Conservation (phyloP, 2,329 filamentous ascomycete species). For the Leptographium lundbergii region DNA sequence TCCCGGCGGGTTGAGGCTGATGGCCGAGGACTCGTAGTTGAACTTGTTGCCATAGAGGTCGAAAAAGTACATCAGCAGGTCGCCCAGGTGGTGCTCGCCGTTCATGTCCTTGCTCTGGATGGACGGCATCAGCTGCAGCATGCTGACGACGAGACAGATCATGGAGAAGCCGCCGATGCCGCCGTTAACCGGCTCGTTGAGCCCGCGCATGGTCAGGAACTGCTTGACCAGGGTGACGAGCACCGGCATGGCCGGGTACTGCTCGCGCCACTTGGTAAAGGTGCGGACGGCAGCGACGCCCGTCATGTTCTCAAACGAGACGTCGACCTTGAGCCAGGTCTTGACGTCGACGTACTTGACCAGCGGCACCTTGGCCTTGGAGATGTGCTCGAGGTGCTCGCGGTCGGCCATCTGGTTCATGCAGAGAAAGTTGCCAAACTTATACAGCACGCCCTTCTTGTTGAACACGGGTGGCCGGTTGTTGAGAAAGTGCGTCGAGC, state of each 20-base stretch:
- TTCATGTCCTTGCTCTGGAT: conserved; percentile 47
- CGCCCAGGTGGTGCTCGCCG: conserved; percentile 57
- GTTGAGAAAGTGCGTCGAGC: conserved; percentile 45
- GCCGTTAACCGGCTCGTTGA: conserved; percentile 85
- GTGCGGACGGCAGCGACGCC: conserved; percentile 71
- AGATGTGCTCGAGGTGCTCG: conserved; percentile 53
- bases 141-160: conserved; percentile 83
- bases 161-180: conserved; percentile 90
- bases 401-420: conserved; percentile 41
- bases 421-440: conserved; percentile 49
- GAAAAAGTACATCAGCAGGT: conserved; percentile 77
- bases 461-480: conserved; percentile 35
- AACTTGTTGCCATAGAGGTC: conserved; percentile 81
- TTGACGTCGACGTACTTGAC: conserved; percentile 75
- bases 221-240: conserved; percentile 87
- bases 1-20: conserved; percentile 61
- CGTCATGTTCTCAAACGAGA: conserved; percentile 87
- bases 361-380: conserved; percentile 72
- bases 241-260: conserved; percentile 75
- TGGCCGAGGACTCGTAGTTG: conserved; percentile 55
- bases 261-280: conserved; percentile 64
- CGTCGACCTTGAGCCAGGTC: conserved; percentile 75
- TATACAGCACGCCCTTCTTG: conserved; percentile 45
- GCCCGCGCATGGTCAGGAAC: conserved; percentile 72
- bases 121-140: conserved; percentile 69